These are phyloP conservation scores for Talaromyces amestolkiae DNA, from an alignment of 2,329 filamentous ascomycete species.

Conservation along the genomic window DNA sequence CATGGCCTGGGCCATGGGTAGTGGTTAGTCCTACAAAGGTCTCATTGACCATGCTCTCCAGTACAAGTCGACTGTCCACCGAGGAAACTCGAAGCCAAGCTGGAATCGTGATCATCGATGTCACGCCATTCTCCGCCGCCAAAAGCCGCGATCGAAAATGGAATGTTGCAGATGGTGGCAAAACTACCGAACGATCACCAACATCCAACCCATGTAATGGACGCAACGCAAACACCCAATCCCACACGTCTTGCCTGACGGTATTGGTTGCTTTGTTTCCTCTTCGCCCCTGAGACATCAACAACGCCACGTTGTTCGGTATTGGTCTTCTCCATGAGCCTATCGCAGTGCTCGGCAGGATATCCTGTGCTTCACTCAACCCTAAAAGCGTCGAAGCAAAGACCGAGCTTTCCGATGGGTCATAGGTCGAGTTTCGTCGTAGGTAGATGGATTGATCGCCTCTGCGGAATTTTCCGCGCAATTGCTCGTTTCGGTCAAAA, in stretches of 20 bases:
- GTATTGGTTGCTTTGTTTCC: constrained; percentile 26
- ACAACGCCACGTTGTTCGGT: constrained; percentile 24
- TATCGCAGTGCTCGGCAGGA: constrained; percentile 30
- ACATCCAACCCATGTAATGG: constrained; percentile 56
- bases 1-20: constrained; percentile 16
- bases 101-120: constrained; percentile 43
- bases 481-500: constrained; percentile 61
- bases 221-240: constrained; percentile 70
- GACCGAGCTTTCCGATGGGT: constrained; percentile 56
- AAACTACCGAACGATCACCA: constrained; percentile 64
- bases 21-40: constrained; percentile 31
- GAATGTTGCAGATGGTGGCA: constrained; percentile 47
- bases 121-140: constrained; percentile 24
- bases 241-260: constrained; percentile 52
- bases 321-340: constrained; percentile 28
- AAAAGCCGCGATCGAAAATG: constrained; percentile 27
- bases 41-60: constrained; percentile 52
- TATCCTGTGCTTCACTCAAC: constrained; percentile 60
- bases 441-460: constrained; percentile 72
- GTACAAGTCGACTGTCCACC: constrained; percentile 69
- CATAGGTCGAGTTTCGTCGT: constrained; percentile 65
- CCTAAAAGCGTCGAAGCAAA: constrained; percentile 75
- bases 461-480: constrained; percentile 61
- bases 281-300: constrained; percentile 25
- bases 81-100: constrained; percentile 57